These are phyloP conservation scores for Exophiala mesophila DNA, from an alignment of 2,329 filamentous ascomycete species.

Conservation along the genomic window DNA sequence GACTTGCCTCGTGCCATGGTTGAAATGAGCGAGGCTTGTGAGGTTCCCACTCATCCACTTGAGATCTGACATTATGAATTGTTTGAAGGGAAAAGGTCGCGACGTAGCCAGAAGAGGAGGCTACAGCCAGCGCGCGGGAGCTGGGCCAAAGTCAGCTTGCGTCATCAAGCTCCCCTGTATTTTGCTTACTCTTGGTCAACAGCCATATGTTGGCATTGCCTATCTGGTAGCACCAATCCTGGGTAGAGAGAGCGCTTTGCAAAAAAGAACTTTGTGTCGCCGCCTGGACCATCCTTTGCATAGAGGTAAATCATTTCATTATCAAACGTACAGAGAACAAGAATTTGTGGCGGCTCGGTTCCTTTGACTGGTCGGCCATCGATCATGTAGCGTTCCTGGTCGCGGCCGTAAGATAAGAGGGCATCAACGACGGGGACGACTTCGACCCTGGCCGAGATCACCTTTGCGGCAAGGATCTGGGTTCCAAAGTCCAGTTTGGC, in stretches of 20 bases:
- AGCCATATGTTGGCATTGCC: slow-evolving; percentile 63
- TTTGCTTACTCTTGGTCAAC: slow-evolving; percentile 68
- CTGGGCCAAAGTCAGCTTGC: slow-evolving; percentile 25
- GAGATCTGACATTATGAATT: slow-evolving; percentile 47
- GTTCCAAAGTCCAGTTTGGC: slow-evolving; percentile 73
- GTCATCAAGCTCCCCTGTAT: not conserved
- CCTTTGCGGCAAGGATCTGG: slow-evolving; percentile 71
- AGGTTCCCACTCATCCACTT: slow-evolving; percentile 28
- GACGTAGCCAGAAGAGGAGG: slow-evolving; percentile 65
- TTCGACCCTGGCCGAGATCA: slow-evolving; percentile 59
- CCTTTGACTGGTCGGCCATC: slow-evolving; percentile 17
- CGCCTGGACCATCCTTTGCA: slow-evolving; percentile 45
- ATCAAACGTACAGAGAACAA: slow-evolving; percentile 70
- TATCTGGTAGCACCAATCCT: slow-evolving; percentile 48
- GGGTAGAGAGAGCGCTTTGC: slow-evolving; percentile 57
- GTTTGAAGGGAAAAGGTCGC: slow-evolving; percentile 66
- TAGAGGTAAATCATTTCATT: slow-evolving; percentile 74
- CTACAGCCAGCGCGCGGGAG: slow-evolving; percentile 60
- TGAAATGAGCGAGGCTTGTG: slow-evolving; percentile 37
- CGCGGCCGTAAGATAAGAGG: slow-evolving; percentile 26
- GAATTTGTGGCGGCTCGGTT: slow-evolving; percentile 68
- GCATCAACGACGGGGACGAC: slow-evolving; percentile 28
- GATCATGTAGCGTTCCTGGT: slow-evolving; percentile 21
- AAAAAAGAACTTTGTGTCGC: slow-evolving; percentile 56
- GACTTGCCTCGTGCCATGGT: slow-evolving; percentile 55